Evolutionary conservation across 108 stramenopile species (phyloP), one percentile per base, ranked within the genome.

Genomic region (Halocafeteria seosinensis): DNA sequence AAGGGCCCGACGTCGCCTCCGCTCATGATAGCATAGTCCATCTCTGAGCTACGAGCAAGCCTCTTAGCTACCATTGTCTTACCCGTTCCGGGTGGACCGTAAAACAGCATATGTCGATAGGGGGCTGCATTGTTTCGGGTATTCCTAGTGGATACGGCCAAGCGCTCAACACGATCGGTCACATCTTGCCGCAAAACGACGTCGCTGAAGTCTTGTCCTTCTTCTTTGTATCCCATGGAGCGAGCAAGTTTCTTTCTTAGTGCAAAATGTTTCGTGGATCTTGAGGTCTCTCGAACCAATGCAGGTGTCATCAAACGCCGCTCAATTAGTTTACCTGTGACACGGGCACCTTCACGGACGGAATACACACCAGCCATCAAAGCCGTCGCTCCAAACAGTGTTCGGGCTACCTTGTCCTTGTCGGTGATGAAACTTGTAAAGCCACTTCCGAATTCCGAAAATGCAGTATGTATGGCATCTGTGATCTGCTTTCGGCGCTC

Each of bases 1-100:
- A 99, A 77, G 0, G 98, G 98, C 9, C 92, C 95, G 57, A 99
- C 88, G 72, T 96, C 98, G 53, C 94, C 98, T 51, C 94, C 98
- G 0, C 94, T 94, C 71, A 96, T 81, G 71, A 99, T 85, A 33
- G 97, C 92, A 86, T 88, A 99, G 59, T 99, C 93, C 73, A 99
- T 66, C 6, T 95, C 98, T 3, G 88, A 90, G 65, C 91, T 84
- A 47, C 88, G 79, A 4, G 94, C 94, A 26, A 99, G 79, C 5
- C 85, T 80, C 66, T 89, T 85, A 31, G 97, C 97, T 72, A 96
- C 92, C 86, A 99, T 88, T 1, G 97, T 99, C 78, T 99, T 99
- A 31, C 97, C 97, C 1, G 94, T 96, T 34, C 97, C 97, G 6
- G 94, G 92, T 27, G 94, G 92, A 12, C 90, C 98, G 75, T 99